Conservation (phyloP, 257 asterid species). For the Ajuga chamaepitys region DNA sequence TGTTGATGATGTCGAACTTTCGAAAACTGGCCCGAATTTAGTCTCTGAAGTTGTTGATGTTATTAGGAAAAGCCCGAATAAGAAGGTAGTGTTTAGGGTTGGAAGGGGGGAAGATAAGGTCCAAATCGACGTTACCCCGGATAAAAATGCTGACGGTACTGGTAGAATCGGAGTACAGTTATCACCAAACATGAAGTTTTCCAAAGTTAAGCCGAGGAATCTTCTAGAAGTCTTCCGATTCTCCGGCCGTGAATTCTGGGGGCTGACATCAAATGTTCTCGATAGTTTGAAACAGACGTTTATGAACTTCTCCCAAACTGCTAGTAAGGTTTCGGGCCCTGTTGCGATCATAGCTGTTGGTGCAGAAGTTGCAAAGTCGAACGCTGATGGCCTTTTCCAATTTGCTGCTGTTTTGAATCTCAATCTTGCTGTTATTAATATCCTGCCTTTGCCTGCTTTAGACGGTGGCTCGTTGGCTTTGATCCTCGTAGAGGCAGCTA, state of each 20-base stretch:
- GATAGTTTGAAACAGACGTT: constrained; percentile 82
- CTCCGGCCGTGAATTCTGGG: constrained; percentile 87
- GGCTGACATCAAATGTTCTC: constrained; percentile 56
- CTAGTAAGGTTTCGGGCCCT: constrained; percentile 95
- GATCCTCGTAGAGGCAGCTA: constrained; percentile 76
- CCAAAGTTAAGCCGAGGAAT: constrained; percentile 58
- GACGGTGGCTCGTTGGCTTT: constrained; percentile 93
- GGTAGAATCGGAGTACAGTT: constrained; percentile 90
- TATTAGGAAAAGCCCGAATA: constrained; percentile 55
- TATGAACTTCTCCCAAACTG: constrained; percentile 79
- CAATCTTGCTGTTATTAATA: constrained; percentile 89
- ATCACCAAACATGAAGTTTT: constrained; percentile 66
- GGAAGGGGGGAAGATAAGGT: constrained; percentile 52
- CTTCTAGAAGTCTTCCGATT: constrained; percentile 48
- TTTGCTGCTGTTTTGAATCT: constrained; percentile 86
- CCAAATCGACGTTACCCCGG: constrained; percentile 59
- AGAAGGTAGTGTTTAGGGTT: constrained; percentile 49
- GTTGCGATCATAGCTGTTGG: constrained; percentile 97
- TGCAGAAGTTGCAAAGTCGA: constrained; percentile 94
- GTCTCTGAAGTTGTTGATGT: constrained; percentile 79
- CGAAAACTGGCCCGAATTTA: constrained; percentile 53
- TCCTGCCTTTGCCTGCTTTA: constrained; percentile 90
- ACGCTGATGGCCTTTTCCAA: constrained; percentile 80
- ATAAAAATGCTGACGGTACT: constrained; percentile 67
- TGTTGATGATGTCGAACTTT: constrained; percentile 46